Conservation (phyloP, 495 filamentous ascomycete species). For the Xylaria scruposa region DNA sequence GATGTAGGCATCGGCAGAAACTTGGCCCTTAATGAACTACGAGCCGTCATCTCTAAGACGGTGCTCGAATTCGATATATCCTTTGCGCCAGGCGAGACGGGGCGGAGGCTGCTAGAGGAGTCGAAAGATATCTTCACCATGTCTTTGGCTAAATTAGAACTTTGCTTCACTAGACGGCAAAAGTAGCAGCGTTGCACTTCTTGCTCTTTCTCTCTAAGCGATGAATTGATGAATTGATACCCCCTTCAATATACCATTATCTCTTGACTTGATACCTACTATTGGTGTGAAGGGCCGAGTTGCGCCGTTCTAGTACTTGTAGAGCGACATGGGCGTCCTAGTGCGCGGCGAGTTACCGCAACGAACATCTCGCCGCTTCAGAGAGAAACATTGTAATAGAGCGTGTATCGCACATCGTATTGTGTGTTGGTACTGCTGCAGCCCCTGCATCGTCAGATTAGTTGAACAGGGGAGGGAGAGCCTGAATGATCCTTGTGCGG, state of each 20-base stretch:
- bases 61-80: slow-evolving; percentile 44
- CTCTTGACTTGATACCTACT: not conserved
- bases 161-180: slow-evolving; percentile 29
- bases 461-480: not conserved
- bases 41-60: slow-evolving; percentile 45
- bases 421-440: not conserved
- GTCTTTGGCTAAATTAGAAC: slow-evolving; percentile 29
- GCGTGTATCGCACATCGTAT: not conserved
- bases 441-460: slow-evolving; percentile 7
- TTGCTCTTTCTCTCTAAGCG: not conserved
- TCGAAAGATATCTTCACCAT: slow-evolving; percentile 35
- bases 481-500: not conserved
- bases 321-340: not conserved
- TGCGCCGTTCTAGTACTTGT: not conserved
- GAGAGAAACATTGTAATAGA: not conserved
- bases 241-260: slow-evolving; percentile 11
- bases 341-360: not conserved
- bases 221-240: slow-evolving; percentile 9
- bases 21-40: slow-evolving; percentile 47
- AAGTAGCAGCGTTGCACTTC: not conserved
- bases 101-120: slow-evolving; percentile 32
- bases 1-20: slow-evolving; percentile 36
- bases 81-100: slow-evolving; percentile 44
- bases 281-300: not conserved
- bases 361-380: not conserved